Evolutionary conservation across 192 early-diverging fungal species (phyloP), one percentile per base, ranked within the genome.

Genomic region (Paraglomus occultum): DNA sequence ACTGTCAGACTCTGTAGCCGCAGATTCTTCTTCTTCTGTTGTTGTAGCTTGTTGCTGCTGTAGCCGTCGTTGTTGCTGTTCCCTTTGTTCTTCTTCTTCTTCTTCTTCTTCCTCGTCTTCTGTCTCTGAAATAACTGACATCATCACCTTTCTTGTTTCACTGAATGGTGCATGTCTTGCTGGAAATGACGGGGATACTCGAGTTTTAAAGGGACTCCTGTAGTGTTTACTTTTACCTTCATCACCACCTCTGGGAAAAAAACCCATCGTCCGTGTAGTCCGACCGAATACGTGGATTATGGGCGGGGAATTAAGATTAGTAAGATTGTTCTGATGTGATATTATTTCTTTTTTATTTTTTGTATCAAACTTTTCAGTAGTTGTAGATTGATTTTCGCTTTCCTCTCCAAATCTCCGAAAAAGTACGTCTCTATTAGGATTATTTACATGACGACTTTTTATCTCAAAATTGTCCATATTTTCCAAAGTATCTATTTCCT

Each of bases 401-500:
- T 52, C 8, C 18, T 67, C 39, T 67, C 53, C 48, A 11, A 53
- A 23, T 40, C 44, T 51, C 53, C 39, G 53, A 69, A 38, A 20
- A 57, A 46, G 8, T n/a, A 23, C 22, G 67, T 69, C 67, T 69
- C 43, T 69, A 69, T 57, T 69, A 69, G 53, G 18, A 69, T 12
- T 69, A 69, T 55, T 51, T 55, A 55, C 53, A 55, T 8, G 39
- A 69, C 43, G 67, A 69, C 17, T 69, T 69, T 69, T 58, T 69
- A 23, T 55, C 40, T 45, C 52, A 69, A 15, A 69, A 69, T 42
- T 69, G 17, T 47, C 43, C 11, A 54, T 46, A n/a, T 48, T 17
- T 14, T 40, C 64, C 49, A 14, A 18, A 50, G 49, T 15, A 50
- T 50, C 17, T 50, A 2, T 12, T 53, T 68, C 55, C 55, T 68